Evolutionary conservation across 768 basidiomycete species (phyloP).

Genomic region (Podaxis mareebaensis): DNA sequence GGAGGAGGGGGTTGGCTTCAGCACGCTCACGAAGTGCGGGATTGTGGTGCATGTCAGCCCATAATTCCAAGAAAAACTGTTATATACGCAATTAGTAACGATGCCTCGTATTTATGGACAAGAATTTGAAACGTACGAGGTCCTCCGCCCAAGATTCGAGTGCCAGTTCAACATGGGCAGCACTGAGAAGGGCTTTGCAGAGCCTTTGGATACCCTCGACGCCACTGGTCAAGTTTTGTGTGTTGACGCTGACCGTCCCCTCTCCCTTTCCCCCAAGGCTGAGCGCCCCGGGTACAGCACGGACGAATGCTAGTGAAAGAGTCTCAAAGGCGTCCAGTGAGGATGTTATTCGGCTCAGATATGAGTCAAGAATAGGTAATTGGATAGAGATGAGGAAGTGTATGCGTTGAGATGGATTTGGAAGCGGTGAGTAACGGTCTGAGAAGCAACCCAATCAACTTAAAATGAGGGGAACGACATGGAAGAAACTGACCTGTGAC

Average conservation of each 20-base stretch:
- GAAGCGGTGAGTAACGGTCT: conserved; percentile 93
- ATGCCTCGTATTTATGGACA: background rate
- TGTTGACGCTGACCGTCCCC: conserved; percentile 47
- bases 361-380: conserved; percentile 78
- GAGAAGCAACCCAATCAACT: background rate
- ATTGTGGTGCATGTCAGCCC: conserved; percentile 72
- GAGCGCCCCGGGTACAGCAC: conserved; percentile 91
- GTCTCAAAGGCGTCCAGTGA: conserved; percentile 95
- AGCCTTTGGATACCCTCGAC: conserved; percentile 81
- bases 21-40: conserved; percentile 58
- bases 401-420: conserved; percentile 71
- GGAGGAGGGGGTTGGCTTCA: conserved; percentile 49
- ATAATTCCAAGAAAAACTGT: conserved; percentile 92
- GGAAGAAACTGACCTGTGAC: conserved; percentile 67
- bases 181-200: conserved; percentile 84
- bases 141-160: conserved; percentile 91
- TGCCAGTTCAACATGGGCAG: conserved; percentile 66
- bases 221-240: conserved; percentile 73
- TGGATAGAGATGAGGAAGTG: conserved; percentile 87
- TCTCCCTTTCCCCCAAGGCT: conserved; percentile 48
- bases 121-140: conserved; percentile 49
- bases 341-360: conserved; percentile 73
- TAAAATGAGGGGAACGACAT: background rate
- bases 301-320: conserved; percentile 82
- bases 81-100: background rate